Evolutionary conservation across 495 filamentous ascomycete species (phyloP), one percentile per base, ranked within the genome.

Genomic region (Annulohypoxylon nitens): DNA sequence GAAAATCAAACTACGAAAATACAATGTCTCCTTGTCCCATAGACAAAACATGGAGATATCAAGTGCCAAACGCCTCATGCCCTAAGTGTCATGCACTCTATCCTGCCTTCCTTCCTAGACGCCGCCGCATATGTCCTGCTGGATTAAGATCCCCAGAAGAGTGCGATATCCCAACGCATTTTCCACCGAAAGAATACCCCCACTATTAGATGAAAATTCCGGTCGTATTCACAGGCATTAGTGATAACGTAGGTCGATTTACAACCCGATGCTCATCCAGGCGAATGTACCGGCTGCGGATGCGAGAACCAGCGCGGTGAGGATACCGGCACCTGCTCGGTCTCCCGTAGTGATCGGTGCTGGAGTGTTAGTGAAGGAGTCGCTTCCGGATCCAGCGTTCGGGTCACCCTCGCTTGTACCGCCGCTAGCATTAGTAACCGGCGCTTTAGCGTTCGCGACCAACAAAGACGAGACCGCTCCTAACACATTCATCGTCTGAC

Each of bases 341-440:
- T 91, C 89, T 9, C 80, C 85, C 3, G 79, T 81, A 0, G 83
- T 87, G 58, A 90, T 84, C 9, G 76, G 75, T 1, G 76, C 50
- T 16, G 78, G 55, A 6, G 63, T 59, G 11, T 76, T 62, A 16
- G 26, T 61, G 33, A 78, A 73, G 1, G 69, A 71, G 26, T 75
- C 71, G 57, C 64, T 70, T n/a, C 71, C 71, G 4, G 82, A 80
- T 25, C 90, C 90, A 2, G 90, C 90, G 16, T 79, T 81, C 1
- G 90, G 87, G 70, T 92, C 82, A 37, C 88, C 86, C 67, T 84
- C 82, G 54, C 88, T 90, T 0, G 86, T 91, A 41, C 90, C 90
- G 7, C 90, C 90, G 1, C 75, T 84, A 1, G 78, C 69, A 7
- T 81, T 76, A 0, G 88, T 91, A 34, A 87, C 79, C 0, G 90